These are phyloP conservation scores for Fusarium vanettenii DNA, from an alignment of 2,329 filamentous ascomycete genomes.

Conservation along the genomic window DNA sequence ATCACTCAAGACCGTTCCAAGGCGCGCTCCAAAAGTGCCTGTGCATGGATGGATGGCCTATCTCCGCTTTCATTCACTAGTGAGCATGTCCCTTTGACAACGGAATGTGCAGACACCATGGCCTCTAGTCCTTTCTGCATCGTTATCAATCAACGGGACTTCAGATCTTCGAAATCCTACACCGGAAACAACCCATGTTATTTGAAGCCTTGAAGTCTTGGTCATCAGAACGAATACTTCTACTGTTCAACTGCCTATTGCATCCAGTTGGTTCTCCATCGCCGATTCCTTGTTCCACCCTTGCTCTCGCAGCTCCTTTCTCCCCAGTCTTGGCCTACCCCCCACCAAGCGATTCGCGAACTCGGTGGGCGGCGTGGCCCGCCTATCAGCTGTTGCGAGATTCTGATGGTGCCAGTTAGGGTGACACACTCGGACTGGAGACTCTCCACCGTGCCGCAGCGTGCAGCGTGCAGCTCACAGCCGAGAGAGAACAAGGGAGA, in stretches of 20 bases:
- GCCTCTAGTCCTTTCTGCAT: neutral
- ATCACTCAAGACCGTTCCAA: neutral
- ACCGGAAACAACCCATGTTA: neutral
- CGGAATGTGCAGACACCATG: neutral
- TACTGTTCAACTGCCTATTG: neutral
- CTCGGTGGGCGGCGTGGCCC: slow-evolving; percentile 24
- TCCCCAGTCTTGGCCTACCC: slow-evolving; percentile 17
- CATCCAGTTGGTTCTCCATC: neutral
- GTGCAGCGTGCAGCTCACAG: slow-evolving; percentile 25
- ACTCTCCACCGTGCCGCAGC: slow-evolving; percentile 17
- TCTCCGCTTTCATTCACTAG: neutral
- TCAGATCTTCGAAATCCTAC: neutral
- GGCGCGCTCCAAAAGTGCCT: slow-evolving; percentile 6
- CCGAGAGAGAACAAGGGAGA: neutral
- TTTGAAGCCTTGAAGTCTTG: neutral
- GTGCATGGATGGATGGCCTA: neutral
- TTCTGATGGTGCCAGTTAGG: slow-evolving; percentile 16
- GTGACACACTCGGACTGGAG: slow-evolving; percentile 18
- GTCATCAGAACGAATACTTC: neutral
- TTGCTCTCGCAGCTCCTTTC: neutral
- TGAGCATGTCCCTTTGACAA: neutral
- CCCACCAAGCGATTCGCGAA: slow-evolving; percentile 41
- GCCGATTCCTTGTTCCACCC: neutral
- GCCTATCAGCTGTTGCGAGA: slow-evolving; percentile 31
- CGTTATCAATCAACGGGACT: neutral